A percentile compares a stretch with the other conserved stretches of the same genome.
Evolutionary conservation across 441 rosid species (phyloP).

Genomic region (Gossypium gossypioides): DNA sequence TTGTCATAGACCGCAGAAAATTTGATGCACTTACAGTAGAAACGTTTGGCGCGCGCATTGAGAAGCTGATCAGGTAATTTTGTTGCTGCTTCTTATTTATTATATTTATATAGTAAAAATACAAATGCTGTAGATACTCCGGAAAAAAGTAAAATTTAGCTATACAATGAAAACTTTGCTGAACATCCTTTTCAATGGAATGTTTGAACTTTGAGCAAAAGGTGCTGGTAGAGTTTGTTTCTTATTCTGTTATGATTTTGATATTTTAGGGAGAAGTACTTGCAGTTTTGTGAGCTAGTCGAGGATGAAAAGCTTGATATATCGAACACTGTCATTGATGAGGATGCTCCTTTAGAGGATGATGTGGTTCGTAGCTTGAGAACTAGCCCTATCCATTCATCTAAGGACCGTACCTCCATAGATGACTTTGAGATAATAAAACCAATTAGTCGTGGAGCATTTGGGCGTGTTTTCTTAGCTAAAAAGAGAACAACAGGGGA

Average conservation of each 20-base stretch:
- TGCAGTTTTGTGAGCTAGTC: conserved; percentile 84
- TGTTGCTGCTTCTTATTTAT: conserved; percentile 16
- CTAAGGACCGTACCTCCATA: conserved; percentile 86
- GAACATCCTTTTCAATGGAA: conserved; percentile 4
- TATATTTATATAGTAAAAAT: background rate
- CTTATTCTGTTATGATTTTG: conserved; percentile 15
- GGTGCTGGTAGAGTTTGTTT: conserved; percentile 5
- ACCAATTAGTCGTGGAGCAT: conserved; percentile 98
- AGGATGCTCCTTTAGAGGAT: conserved; percentile 93
- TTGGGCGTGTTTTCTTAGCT: conserved; percentile 94
- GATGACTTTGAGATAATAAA: conserved; percentile 98
- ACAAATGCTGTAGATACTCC: background rate
- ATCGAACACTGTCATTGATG: conserved; percentile 76
- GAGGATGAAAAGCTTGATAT: conserved; percentile 87
- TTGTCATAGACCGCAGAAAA: conserved; percentile 78
- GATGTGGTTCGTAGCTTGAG: conserved; percentile 91
- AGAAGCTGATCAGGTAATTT: conserved; percentile 74
- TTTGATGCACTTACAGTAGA: conserved; percentile 91
- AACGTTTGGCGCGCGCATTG: conserved; percentile 93
- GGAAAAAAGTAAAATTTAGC: background rate
- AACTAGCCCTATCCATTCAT: conserved; percentile 77
- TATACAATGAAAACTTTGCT: background rate
- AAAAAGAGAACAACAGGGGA: conserved; percentile 97
- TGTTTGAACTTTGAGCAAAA: conserved; percentile 11
- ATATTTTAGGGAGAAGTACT: conserved; percentile 76